These are phyloP conservation scores for Termitomyces sp. DNA, from an alignment of 768 basidiomycete species.

Conservation along the genomic window DNA sequence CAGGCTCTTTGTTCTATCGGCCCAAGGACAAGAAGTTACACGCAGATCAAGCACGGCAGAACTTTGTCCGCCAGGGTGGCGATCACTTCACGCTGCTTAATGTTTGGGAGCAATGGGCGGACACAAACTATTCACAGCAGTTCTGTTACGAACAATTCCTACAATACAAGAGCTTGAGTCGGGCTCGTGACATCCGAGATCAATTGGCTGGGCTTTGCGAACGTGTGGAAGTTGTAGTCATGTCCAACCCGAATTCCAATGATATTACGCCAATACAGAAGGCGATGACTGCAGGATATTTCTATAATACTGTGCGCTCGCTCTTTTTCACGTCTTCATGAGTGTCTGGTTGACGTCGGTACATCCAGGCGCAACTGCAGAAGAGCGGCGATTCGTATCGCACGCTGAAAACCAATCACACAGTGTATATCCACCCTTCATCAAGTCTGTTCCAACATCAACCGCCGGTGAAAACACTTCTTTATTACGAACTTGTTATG, in stretches of 20 bases:
- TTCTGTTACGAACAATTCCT: slow-evolving; percentile 96
- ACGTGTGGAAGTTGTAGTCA: slow-evolving; percentile 89
- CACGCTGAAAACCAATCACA: slow-evolving; percentile 93
- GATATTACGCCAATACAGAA: slow-evolving; percentile 94
- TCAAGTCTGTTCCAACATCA: slow-evolving; percentile 94
- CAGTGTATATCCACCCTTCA: slow-evolving; percentile 95
- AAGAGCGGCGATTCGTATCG: slow-evolving; percentile 97
- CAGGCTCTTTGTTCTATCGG: slow-evolving; percentile 90
- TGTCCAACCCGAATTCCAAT: slow-evolving; percentile 86
- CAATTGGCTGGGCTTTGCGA: slow-evolving; percentile 95
- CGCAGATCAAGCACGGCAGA: slow-evolving; percentile 96
- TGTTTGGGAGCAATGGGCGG: slow-evolving; percentile 99
- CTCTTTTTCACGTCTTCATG: slow-evolving; percentile 7
- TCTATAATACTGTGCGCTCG: slow-evolving; percentile 84
- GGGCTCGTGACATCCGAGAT: slow-evolving; percentile 94
- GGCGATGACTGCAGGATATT: slow-evolving; percentile 92
- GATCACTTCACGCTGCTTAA: slow-evolving; percentile 98
- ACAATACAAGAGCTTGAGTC: slow-evolving; percentile 90
- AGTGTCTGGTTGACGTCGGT: neutral
- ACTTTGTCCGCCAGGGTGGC: slow-evolving; percentile 92
- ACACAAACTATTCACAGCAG: slow-evolving; percentile 95
- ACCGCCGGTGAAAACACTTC: slow-evolving; percentile 83
- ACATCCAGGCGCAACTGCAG: slow-evolving; percentile 76
- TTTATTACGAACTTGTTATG: slow-evolving; percentile 98
- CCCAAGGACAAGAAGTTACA: slow-evolving; percentile 98